These are phyloP conservation scores for Acorus calamus DNA, from an alignment of 106 monocot species.

Conservation along the genomic window DNA sequence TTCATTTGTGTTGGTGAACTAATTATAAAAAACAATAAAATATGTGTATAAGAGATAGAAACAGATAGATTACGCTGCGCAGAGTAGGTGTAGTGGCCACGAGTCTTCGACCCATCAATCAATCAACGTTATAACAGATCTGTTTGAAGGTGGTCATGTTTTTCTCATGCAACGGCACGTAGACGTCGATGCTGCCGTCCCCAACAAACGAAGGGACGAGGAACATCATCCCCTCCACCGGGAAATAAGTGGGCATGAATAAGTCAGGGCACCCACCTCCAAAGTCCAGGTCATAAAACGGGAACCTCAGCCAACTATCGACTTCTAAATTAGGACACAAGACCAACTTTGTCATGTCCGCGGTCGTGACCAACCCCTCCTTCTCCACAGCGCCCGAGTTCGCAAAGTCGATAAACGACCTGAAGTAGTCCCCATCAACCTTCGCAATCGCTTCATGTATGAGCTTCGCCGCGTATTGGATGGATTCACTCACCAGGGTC, in stretches of 20 bases:
- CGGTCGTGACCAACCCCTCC: conserved; percentile 8
- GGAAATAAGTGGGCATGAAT: conserved; percentile 15
- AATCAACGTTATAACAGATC: not conserved
- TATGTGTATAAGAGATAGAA: too few species aligned
- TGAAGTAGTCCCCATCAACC: conserved; percentile 22
- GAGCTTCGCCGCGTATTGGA: not conserved
- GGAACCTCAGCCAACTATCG: conserved; percentile 27
- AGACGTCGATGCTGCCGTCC: conserved; percentile 16
- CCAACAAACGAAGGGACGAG: conserved; percentile 20
- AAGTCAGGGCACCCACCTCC: conserved; percentile 18
- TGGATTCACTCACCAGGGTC: conserved; percentile 1
- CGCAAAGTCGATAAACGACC: conserved; percentile 27
- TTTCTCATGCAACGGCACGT: conserved; percentile 6
- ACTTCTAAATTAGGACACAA: conserved; percentile 24
- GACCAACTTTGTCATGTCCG: not conserved
- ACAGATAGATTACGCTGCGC: too few species aligned
- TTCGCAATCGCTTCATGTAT: conserved; percentile 10
- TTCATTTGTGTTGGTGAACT: too few species aligned
- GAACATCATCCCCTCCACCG: conserved; percentile 19
- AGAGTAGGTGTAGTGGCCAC: too few species aligned
- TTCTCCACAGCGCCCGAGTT: conserved; percentile 2
- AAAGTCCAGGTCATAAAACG: conserved; percentile 24
- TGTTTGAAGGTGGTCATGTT: conserved; percentile 1
- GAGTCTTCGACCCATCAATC: too few species aligned
- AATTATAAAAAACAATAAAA: too few species aligned